Percentiles rank a stretch among this genome's conserved stretches.
These are phyloP conservation scores for Amanita subjunquillea DNA, from an alignment of 768 basidiomycete genomes.

Conservation along the genomic window DNA sequence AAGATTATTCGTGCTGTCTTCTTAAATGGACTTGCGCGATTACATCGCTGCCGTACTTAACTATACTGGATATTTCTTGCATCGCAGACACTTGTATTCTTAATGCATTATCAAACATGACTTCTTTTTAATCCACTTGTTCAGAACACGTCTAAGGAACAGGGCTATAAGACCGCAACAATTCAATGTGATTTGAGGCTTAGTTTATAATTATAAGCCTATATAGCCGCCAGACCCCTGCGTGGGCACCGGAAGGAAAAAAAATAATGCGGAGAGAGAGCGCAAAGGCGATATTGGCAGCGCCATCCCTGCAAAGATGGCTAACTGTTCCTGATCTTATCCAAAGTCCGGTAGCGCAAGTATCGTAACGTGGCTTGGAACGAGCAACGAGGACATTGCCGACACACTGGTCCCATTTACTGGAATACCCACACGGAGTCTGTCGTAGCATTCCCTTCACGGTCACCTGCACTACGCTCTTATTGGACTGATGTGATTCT, in stretches of 20 bases:
- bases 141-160: background rate
- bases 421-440: background rate
- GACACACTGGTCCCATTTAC: background rate
- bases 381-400: background rate
- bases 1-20: slow-evolving; percentile 3
- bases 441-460: no score
- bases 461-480: background rate
- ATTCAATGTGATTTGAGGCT: background rate
- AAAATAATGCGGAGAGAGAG: background rate
- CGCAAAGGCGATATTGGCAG: background rate
- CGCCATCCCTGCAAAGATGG: background rate
- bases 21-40: background rate
- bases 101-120: background rate
- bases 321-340: background rate
- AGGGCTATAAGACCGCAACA: background rate
- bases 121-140: background rate
- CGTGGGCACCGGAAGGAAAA: background rate
- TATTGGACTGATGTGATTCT: background rate
- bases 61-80: slow-evolving; percentile 6
- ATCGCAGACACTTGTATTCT: slow-evolving; percentile 3
- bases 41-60: background rate
- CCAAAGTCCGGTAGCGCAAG: background rate
- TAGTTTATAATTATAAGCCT: background rate
- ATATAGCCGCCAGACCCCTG: background rate
- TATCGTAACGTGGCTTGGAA: background rate